Base-by-base conservation (phyloP, 371 early-diverging fungal species). In the Dichotomocladium elegans region DNA sequence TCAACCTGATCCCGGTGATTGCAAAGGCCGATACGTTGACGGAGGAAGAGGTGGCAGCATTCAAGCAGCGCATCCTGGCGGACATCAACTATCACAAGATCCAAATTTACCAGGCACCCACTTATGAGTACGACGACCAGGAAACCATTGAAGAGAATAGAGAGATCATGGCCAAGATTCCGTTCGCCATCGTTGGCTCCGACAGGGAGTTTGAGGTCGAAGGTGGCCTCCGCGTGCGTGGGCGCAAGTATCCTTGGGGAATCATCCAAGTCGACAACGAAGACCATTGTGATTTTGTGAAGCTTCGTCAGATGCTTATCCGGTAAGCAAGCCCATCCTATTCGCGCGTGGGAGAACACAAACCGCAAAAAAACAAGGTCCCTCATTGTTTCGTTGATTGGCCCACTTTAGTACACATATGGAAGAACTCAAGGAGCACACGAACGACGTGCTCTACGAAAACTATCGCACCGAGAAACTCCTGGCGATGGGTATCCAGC, bases 21-120 rank as follows among this genome's bases (percentile, higher is more conserved):
- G 93, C 99, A 57, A 98, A 99, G 66, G 86, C 96, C 14, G 99
- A 99, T 64, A 97, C 95, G 35, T 79, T 99, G 72, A 99, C 99
- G 37, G 86, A 91, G 52, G 92, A 93, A 43, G 99, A 99, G 81
- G 82, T 99, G 37, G 83, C 76, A 57, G 77, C 80, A 5, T 95
- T 97, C 80, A 99, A 99, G 83, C 71, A 83, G 64, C 78, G 94
- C 60, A 94, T 99, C 54, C 70, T 93, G 59, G 90, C 92, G 52
- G 95, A 98, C 72, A 92, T 99, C 68, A 83, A 83, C 54, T 84
- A 84, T 69, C 86, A 98, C 79, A 90, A 92, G 47, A 97, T 99
- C 70, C 87, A 88, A 66, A 93, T 94, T 69, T 99, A 91, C 76
- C 88, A 90, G 62, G 95, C 97, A 28, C 86, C 89, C 41, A 85